These are phyloP conservation scores for Scheffersomyces stipitis DNA, from an alignment of 805 yeast species.

Conservation along the genomic window DNA sequence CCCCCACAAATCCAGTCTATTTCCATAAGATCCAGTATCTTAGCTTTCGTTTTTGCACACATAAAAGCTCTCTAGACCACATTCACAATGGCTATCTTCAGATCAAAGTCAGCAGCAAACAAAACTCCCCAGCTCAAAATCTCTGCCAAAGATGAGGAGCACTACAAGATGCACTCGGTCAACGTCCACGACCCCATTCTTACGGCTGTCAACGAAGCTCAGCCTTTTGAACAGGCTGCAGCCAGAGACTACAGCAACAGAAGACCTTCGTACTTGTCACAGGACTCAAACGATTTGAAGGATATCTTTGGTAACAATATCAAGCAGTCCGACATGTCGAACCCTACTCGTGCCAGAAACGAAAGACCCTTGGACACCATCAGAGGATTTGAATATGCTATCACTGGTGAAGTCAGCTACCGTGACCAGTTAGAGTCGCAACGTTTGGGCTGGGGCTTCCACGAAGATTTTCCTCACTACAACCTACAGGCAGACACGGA, in stretches of 20 bases:
- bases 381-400: constrained; percentile 88
- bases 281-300: constrained; percentile 55
- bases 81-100: constrained; percentile 30
- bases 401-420: constrained; percentile 82
- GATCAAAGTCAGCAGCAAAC: constrained; percentile 20
- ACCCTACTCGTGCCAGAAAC: constrained; percentile 90
- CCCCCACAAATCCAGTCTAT: no score
- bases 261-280: constrained; percentile 43
- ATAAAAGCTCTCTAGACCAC: no score
- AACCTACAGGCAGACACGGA: constrained; percentile 32
- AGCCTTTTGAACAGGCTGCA: constrained; percentile 78
- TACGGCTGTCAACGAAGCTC: constrained; percentile 91
- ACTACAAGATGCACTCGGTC: constrained; percentile 64
- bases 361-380: constrained; percentile 98
- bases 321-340: constrained; percentile 77
- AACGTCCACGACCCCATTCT: constrained; percentile 88
- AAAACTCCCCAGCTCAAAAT: constrained; percentile 13
- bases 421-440: constrained; percentile 80
- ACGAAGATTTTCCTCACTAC: constrained; percentile 65
- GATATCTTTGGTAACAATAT: constrained; percentile 90
- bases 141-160: constrained; percentile 23
- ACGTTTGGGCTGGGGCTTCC: constrained; percentile 85
- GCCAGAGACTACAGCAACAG: constrained; percentile 36
- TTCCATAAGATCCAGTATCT: no score
- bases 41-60: no score